These are phyloP conservation scores for Podila minutissima DNA, from an alignment of 192 early-diverging fungal species.

Conservation along the genomic window DNA sequence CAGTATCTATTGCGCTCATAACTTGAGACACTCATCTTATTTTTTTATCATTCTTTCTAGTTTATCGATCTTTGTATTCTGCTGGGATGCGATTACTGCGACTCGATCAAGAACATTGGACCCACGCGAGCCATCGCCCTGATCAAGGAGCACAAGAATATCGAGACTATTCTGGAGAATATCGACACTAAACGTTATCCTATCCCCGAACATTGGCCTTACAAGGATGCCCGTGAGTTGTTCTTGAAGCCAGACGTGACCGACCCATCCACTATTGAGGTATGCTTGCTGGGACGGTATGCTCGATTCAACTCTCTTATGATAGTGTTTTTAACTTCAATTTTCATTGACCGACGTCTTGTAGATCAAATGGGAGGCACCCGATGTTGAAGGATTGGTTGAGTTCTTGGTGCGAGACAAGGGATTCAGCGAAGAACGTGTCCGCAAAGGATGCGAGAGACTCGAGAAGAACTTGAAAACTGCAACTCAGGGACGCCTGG, in stretches of 20 bases:
- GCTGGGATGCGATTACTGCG: conserved; percentile 98
- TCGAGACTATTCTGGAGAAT: conserved; percentile 82
- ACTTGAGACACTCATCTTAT: neutral
- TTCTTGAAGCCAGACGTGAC: conserved; percentile 85
- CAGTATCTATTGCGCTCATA: no score
- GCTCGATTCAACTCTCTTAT: neutral
- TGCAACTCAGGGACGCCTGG: conserved; percentile 91
- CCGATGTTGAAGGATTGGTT: conserved; percentile 85
- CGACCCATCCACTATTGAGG: conserved; percentile 75
- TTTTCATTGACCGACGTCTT: neutral
- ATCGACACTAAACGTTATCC: conserved; percentile 83
- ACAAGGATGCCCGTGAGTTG: conserved; percentile 86
- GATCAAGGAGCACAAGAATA: conserved; percentile 84
- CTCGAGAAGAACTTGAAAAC: conserved; percentile 78
- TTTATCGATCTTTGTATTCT: conserved; percentile 99
- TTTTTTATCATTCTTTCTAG: conserved; percentile 49
- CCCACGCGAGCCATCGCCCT: conserved; percentile 83
- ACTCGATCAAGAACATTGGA: conserved; percentile 94
- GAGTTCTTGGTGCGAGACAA: conserved; percentile 94
- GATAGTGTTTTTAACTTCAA: neutral
- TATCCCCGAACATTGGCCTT: conserved; percentile 92
- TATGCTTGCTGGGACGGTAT: conserved; percentile 25
- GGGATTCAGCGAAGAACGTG: conserved; percentile 94
- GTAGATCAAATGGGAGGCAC: conserved; percentile 77
- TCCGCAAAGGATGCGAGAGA: conserved; percentile 83